Percentiles rank a stretch among this genome's conserved stretches.
Evolutionary conservation across 2,329 filamentous ascomycete genomes (phyloP).

Genomic region (Cladobotryum protrusum): DNA sequence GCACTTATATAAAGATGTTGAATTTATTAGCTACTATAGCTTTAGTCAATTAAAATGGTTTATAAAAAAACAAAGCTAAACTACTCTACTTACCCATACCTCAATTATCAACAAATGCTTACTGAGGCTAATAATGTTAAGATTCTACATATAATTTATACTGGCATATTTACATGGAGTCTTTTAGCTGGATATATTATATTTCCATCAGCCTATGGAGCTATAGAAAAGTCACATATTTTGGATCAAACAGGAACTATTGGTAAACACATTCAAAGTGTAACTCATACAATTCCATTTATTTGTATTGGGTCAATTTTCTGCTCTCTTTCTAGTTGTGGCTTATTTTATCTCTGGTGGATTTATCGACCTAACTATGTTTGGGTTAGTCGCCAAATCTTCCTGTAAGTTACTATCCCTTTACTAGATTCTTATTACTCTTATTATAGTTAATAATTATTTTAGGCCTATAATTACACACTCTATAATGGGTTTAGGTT

Average conservation of each 20-base stretch:
- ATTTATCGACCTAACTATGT: neutral
- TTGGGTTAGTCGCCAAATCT: conserved; percentile 1
- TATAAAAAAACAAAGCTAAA: too few species aligned
- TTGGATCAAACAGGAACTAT: neutral
- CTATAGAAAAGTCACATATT: neutral
- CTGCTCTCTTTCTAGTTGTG: neutral
- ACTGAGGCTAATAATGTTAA: neutral
- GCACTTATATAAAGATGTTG: too few species aligned
- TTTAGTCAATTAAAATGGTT: too few species aligned
- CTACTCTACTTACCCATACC: neutral
- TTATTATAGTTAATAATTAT: neutral
- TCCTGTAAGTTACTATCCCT: neutral
- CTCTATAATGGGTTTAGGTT: neutral
- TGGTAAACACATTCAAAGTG: neutral
- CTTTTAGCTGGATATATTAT: conserved; percentile 1
- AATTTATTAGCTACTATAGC: too few species aligned
- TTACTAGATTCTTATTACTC: neutral
- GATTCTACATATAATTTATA: neutral
- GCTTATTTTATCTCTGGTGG: neutral
- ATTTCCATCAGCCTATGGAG: conserved; percentile 2
- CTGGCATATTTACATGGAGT: neutral
- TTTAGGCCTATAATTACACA: neutral
- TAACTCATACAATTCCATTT: neutral
- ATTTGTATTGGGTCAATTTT: neutral
- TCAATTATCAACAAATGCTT: neutral